A percentile compares a stretch with the other conserved stretches of the same genome.
Evolutionary conservation across 257 asterid species (phyloP).

Genomic region (Rehmannia glutinosa): DNA sequence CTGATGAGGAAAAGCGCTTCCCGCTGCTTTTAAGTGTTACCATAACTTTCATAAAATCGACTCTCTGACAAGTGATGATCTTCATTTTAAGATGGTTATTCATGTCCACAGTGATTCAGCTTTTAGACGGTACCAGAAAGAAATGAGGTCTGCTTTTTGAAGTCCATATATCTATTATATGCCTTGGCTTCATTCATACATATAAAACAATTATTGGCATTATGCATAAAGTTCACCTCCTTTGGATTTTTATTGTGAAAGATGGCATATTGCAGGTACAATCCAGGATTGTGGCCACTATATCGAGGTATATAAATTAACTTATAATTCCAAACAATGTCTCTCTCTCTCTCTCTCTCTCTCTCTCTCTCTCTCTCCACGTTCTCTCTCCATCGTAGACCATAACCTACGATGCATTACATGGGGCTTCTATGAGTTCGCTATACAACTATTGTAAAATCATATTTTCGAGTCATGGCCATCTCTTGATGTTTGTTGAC

Average conservation of each 20-base stretch:
- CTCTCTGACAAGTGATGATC: constrained; percentile 58
- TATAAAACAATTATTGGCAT: constrained; percentile 11
- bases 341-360: too few species aligned
- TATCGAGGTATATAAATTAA: constrained; percentile 70
- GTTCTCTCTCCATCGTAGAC: too few species aligned
- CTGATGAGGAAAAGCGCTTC: constrained; percentile 72
- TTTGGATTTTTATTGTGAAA: constrained; percentile 13
- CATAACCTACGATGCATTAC: constrained; percentile 4
- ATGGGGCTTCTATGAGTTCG: neutral
- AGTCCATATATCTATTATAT: neutral
- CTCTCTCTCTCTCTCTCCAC: too few species aligned
- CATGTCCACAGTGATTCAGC: constrained; percentile 91
- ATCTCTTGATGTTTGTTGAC: constrained; percentile 5
- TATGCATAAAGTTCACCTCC: neutral
- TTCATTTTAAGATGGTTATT: constrained; percentile 89
- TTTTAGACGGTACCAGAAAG: constrained; percentile 90
- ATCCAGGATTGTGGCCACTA: constrained; percentile 92
- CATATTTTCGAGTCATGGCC: neutral
- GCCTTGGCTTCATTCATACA: neutral
- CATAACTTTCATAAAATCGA: constrained; percentile 70
- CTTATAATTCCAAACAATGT: neutral
- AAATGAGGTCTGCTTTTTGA: constrained; percentile 66
- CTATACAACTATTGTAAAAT: neutral
- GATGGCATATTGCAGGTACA: constrained; percentile 50
- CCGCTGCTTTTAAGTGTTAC: constrained; percentile 83